Evolutionary conservation across 2,329 filamentous ascomycete species (phyloP).

Genomic region (Microsporum ferrugineum): DNA sequence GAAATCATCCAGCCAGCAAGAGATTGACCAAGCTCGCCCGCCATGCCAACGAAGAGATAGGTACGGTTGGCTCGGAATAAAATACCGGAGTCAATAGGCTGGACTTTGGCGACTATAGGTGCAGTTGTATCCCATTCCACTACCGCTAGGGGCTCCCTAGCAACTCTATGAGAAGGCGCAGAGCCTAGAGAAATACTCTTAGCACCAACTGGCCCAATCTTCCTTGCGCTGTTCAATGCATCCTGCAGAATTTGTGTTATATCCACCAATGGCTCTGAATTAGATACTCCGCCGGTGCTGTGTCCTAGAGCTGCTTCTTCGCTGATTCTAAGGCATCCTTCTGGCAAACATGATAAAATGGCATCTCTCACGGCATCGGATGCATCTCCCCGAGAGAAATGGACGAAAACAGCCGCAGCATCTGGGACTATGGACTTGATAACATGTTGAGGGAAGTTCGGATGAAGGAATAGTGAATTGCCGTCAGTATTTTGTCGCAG

Average conservation of each 20-base stretch:
- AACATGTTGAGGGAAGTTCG: background rate
- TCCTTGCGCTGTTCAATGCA: background rate
- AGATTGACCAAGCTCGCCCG: constrained; percentile 23
- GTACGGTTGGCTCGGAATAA: constrained; percentile 17
- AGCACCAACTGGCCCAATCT: background rate
- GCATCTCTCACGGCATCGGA: background rate
- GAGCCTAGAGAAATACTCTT: background rate
- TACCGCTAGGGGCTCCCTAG: background rate
- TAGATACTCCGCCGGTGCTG: background rate
- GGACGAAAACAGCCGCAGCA: background rate
- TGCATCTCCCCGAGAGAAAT: background rate
- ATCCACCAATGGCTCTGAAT: background rate
- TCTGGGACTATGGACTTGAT: background rate
- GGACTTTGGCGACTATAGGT: background rate
- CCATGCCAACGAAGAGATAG: constrained; percentile 24
- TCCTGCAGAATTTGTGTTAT: background rate
- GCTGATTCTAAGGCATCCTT: background rate
- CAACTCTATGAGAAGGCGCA: background rate
- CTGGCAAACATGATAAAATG: background rate
- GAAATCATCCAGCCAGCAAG: constrained; percentile 23
- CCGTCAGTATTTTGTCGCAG: background rate
- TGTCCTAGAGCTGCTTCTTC: background rate
- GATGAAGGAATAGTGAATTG: background rate
- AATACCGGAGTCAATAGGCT: constrained; percentile 1
- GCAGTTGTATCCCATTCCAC: background rate